phyloP scores from a whole-genome alignment of 352 stramenopile genomes.

The Phytophthora constricta region DNA sequence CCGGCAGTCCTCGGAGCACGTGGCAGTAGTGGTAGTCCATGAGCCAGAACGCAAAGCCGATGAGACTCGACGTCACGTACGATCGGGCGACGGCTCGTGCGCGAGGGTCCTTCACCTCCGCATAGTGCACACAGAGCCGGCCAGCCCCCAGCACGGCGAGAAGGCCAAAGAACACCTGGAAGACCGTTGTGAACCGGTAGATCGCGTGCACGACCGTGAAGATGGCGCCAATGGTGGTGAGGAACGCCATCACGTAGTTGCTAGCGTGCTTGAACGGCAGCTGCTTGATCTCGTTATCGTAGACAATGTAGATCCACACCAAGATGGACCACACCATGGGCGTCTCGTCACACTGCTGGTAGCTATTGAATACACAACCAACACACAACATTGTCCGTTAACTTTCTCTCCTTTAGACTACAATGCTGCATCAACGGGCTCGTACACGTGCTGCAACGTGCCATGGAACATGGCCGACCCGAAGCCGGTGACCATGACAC shows the following conservation, averaged over 20 bases:
- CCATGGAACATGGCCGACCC: constrained; percentile 88
- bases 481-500: constrained; percentile 81
- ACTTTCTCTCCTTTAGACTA: neutral
- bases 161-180: constrained; percentile 79
- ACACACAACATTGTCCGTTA: constrained; percentile 6
- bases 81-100: constrained; percentile 65
- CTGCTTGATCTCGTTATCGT: constrained; percentile 72
- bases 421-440: neutral
- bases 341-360: constrained; percentile 87
- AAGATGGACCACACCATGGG: constrained; percentile 88
- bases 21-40: constrained; percentile 87
- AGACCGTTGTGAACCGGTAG: constrained; percentile 80
- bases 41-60: constrained; percentile 76
- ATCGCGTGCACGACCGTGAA: constrained; percentile 80
- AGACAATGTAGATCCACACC: constrained; percentile 85
- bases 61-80: constrained; percentile 65
- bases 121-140: constrained; percentile 69
- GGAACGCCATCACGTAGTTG: constrained; percentile 48
- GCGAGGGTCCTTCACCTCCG: constrained; percentile 56
- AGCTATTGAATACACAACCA: constrained; percentile 25
- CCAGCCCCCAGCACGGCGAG: constrained; percentile 58
- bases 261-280: constrained; percentile 49
- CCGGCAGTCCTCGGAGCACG: constrained; percentile 51
- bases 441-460: constrained; percentile 79
- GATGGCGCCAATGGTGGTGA: constrained; percentile 60